Evolutionary conservation across 805 yeast species (phyloP), one percentile per base, ranked within the genome.

Genomic region (Yamadazyma philogaea): DNA sequence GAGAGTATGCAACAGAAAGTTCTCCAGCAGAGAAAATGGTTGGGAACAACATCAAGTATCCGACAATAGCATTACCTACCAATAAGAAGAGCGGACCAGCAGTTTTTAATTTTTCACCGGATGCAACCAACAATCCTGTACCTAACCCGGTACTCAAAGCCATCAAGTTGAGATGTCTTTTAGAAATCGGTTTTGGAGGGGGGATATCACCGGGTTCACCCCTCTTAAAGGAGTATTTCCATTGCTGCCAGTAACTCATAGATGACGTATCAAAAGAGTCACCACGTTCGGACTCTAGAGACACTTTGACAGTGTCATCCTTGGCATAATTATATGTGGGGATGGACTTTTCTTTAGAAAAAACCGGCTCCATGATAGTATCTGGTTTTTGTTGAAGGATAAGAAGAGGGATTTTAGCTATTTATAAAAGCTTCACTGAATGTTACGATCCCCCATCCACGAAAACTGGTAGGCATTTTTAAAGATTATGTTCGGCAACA

Each of bases 1-100:
- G 68, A 30, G 78, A 65, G 52, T 78, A 82, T 12, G 77, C 72
- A 39, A 80, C 81, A 1, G 86, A 82, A 66, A 82, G 59, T 60
- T 70, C 74, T 12, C 73, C 74, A 24, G 70, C 70, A 11, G 70
- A 63, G 49, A 59, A 68, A 48, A 68, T 59, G 32, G 72, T 67
- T 10, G 70, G 68, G 39, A 56, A 60, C 44, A 64, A 48, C 53
- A 49, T 49, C 39, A 63, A 57, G n/a, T 63, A 57, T 16, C 68
- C 70, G 26, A 61, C 65, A 34, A 64, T 62, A 38, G 60, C 63
- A 40, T 57, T 63, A 19, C 66, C 68, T 16, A 64, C 47, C 20
- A 60, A 42, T 17, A 68, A 47, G 43, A 63, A 60, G 42, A 61
- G 45, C 7, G 74, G 68, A 37, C 72, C 72, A 34, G 74, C 70